Conservation (phyloP, 2,329 filamentous ascomycete genomes). For the Davidsoniella virescens region DNA sequence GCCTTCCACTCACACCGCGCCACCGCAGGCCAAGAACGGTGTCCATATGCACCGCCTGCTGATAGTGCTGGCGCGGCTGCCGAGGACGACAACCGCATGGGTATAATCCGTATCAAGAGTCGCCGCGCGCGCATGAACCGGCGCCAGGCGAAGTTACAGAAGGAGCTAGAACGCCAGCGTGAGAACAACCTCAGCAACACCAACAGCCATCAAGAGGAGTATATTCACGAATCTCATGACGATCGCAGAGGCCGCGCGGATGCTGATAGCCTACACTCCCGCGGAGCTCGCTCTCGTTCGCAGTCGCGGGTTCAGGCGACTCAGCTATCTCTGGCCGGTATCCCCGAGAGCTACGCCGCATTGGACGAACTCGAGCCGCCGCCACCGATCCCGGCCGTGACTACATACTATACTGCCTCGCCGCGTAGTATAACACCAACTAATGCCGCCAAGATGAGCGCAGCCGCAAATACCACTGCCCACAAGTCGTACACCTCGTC, state of each 20-base stretch:
- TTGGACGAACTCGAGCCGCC: background rate
- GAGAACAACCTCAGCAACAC: background rate
- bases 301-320: background rate
- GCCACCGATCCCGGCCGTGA: conserved; percentile 3
- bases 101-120: conserved; percentile 8
- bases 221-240: background rate
- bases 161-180: conserved; percentile 6
- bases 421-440: background rate
- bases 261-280: background rate
- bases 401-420: background rate
- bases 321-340: conserved; percentile 3
- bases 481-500: conserved; percentile 4
- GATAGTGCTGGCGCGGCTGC: conserved; percentile 8
- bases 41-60: conserved; percentile 25
- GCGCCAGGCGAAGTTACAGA: conserved; percentile 2
- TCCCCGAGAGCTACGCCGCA: background rate
- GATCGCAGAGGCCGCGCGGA: background rate
- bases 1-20: conserved; percentile 44
- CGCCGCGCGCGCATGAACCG: conserved; percentile 5
- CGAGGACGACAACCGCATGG: conserved; percentile 7
- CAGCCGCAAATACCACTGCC: background rate
- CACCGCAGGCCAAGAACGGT: conserved; percentile 35
- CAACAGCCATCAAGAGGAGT: background rate
- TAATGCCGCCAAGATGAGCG: too few species aligned
- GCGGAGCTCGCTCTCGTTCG: background rate